These are phyloP conservation scores for Jatropha podagrica DNA, from an alignment of 441 rosid genomes.

Conservation along the genomic window DNA sequence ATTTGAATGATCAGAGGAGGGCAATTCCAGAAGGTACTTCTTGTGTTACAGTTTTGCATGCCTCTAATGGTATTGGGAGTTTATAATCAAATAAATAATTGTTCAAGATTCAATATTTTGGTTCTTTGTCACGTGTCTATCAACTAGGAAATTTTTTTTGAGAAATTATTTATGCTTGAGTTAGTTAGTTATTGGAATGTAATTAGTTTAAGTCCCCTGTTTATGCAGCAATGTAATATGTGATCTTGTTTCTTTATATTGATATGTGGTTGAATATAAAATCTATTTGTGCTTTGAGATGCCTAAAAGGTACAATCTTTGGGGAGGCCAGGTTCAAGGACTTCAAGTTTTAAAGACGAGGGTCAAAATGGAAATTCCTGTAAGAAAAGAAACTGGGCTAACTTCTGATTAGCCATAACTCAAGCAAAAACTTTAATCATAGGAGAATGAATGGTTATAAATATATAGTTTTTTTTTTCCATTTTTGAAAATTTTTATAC, in stretches of 20 bases:
- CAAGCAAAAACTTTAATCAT: no score
- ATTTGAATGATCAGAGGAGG: conserved; percentile 80
- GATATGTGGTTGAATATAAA: background rate
- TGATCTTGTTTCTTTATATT: background rate
- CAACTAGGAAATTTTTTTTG: background rate
- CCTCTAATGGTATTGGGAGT: background rate
- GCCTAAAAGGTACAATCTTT: background rate
- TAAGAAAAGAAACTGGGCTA: no score
- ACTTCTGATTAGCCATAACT: no score
- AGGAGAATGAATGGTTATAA: no score
- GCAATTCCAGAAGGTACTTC: conserved; percentile 52
- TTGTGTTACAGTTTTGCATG: background rate
- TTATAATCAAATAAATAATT: background rate
- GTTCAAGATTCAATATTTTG: background rate
- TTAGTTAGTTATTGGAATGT: background rate
- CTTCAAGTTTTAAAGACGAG: no score
- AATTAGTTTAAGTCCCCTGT: background rate
- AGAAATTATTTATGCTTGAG: background rate
- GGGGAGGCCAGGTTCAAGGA: background rate
- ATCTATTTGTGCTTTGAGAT: background rate
- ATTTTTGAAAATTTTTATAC: no score
- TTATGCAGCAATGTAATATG: background rate
- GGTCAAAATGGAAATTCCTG: no score
- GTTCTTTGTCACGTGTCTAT: background rate
- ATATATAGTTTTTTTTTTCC: no score